phyloP scores from a whole-genome alignment of 83 land plant genomes.

The Picea mariana region DNA sequence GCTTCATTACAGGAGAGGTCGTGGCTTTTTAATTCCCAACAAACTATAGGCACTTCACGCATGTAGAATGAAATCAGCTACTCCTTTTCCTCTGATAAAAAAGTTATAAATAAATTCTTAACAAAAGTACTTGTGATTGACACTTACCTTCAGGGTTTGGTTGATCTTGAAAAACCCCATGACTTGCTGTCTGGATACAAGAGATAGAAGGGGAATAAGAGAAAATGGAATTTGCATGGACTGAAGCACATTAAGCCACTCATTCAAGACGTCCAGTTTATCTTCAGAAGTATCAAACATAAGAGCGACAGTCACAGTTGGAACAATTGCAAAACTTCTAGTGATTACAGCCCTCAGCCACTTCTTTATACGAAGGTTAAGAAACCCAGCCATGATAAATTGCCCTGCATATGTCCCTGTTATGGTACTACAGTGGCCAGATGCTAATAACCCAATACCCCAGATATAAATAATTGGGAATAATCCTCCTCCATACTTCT shows the following conservation, averaged over 20 bases:
- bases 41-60: neutral
- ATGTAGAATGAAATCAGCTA: neutral
- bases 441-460: conserved; percentile 91
- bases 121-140: neutral
- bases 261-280: conserved; percentile 75
- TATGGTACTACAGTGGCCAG: conserved; percentile 98
- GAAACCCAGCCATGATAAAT: conserved; percentile 92
- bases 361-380: conserved; percentile 80
- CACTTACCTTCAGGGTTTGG: conserved; percentile 51
- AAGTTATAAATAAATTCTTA: conserved; percentile 2
- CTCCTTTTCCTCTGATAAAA: neutral
- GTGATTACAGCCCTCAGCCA: conserved; percentile 89
- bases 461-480: conserved; percentile 93
- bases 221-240: conserved; percentile 96
- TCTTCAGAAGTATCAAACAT: conserved; percentile 75
- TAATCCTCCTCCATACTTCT: conserved; percentile 73
- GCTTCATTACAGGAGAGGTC: neutral
- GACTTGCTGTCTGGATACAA: conserved; percentile 78
- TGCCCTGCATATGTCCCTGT: conserved; percentile 98
- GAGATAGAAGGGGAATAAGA: conserved; percentile 81
- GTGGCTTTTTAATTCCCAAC: neutral
- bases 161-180: conserved; percentile 88
- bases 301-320: conserved; percentile 88
- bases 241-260: conserved; percentile 97
- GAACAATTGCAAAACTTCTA: conserved; percentile 84